Base-by-base conservation (phyloP, 257 asterid species). In the Datura wrightii region DNA sequence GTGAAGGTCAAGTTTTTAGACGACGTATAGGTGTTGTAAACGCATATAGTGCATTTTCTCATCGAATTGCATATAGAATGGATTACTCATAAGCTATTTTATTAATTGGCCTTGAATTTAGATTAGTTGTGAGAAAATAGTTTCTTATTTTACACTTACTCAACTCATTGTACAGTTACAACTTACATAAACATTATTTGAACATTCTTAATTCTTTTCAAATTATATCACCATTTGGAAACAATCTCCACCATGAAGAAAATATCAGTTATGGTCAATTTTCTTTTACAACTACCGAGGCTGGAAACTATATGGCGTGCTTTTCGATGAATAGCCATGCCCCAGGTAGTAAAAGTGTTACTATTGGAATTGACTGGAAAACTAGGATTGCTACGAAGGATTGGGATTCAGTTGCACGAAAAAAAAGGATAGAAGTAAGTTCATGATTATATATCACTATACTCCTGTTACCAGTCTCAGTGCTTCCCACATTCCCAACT, bases 161-260 rank as follows among this genome's bases (percentile, higher is more conserved):
- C 8, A 3, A 62, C 4, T 62, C 2, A 3, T 62, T 16, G 18
- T 31, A 62, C 41, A 62, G 69, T 9, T 62, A 62, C 69, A 4
- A 24, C 70, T 62, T 24, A 4, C 36, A 14, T 37, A 19, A 1
- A 44, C 67, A 55, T 70, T 8, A 13, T 53, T 18, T 39, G 83
- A 82, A 71, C 50, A 44, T 76, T 39, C 67, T 50, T 41, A 10
- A 11, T 63, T 63, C 44, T 72, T 42, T 72, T 60, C 80, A 96
- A 98, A 98, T 96, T 69, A 90, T 91, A 79, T 93, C 98, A 39
- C 98, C 99, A n/a, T 94, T 88, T 82, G 99, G 95, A 42, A 90
- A 92, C 48, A 80, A 82, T 37, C 86, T 96, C 79, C 90, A 94
- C 84, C 91, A 92, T 82, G 83, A 92, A 80, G 93, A 94, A 83